phyloP scores from a whole-genome alignment of 345 rosid species.

The Erodium maritimum region DNA sequence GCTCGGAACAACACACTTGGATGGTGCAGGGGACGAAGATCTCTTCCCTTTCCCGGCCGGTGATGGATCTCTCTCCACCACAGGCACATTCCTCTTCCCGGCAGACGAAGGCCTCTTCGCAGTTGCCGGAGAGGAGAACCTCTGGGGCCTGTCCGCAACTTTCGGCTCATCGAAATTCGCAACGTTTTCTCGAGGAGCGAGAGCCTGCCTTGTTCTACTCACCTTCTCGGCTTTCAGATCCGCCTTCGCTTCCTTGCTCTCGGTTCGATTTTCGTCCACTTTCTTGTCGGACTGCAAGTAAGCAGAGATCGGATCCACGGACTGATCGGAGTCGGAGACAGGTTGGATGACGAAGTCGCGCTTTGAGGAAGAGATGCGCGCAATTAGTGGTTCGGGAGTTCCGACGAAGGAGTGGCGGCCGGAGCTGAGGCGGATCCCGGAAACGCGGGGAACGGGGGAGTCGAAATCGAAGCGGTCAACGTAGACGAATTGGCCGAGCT shows the following conservation, averaged over 20 bases:
- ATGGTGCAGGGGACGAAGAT: conserved; percentile 82
- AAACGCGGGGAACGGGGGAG: conserved; percentile 72
- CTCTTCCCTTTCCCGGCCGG: conserved; percentile 65
- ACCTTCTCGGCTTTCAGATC: conserved; percentile 19
- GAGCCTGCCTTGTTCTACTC: conserved; percentile 33
- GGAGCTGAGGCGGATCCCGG: conserved; percentile 73
- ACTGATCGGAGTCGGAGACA: conserved; percentile 58
- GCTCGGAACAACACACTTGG: conserved; percentile 88
- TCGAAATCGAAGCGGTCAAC: conserved; percentile 71
- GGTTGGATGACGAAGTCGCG: conserved; percentile 84
- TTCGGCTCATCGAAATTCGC: conserved; percentile 17
- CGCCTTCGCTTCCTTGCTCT: conserved; percentile 7
- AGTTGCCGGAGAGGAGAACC: conserved; percentile 75
- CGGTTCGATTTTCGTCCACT: conserved; percentile 6
- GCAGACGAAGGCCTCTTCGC: conserved; percentile 47
- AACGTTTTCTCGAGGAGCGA: conserved; percentile 25
- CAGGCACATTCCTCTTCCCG: conserved; percentile 30
- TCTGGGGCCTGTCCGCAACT: conserved; percentile 28
- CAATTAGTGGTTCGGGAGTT: conserved; percentile 69
- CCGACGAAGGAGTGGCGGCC: conserved; percentile 89
- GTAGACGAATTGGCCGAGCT: conserved; percentile 92
- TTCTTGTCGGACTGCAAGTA: conserved; percentile 45
- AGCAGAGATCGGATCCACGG: conserved; percentile 62
- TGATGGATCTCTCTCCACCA: conserved; percentile 60
- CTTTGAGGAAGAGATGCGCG: conserved; percentile 58